Conservation (phyloP, 768 basidiomycete species). For the Mycena vitilis region DNA sequence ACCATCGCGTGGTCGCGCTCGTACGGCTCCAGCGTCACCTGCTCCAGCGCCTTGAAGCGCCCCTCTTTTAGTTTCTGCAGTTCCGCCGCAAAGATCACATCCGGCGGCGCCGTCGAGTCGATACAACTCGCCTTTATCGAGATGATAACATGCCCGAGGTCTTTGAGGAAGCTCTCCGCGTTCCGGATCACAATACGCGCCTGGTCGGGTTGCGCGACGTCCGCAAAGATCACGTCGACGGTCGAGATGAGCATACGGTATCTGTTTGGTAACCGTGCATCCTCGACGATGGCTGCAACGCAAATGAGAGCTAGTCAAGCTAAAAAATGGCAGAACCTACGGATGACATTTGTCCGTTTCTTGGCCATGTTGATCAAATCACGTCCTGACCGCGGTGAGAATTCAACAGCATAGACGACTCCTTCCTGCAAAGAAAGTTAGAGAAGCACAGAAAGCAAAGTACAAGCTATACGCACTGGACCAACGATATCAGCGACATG, state of each 20-base stretch:
- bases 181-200: constrained; percentile 96
- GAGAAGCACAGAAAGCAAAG: constrained; percentile 1
- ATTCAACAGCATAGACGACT: constrained; percentile 97
- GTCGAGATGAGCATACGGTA: constrained; percentile 97
- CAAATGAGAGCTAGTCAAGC: not conserved
- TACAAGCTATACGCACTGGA: constrained; percentile 66
- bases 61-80: constrained; percentile 81
- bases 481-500: constrained; percentile 99
- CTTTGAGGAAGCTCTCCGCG: constrained; percentile 95
- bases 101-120: constrained; percentile 93
- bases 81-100: constrained; percentile 89
- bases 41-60: constrained; percentile 94
- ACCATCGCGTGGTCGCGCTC: constrained; percentile 95
- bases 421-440: constrained; percentile 74
- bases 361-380: constrained; percentile 99
- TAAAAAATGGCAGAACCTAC: constrained; percentile 58
- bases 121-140: constrained; percentile 99
- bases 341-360: constrained; percentile 98
- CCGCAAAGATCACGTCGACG: constrained; percentile 98
- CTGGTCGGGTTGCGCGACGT: constrained; percentile 98
- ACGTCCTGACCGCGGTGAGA: constrained; percentile 95
- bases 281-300: constrained; percentile 89
- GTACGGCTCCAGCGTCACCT: constrained; percentile 94
- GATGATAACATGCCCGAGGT: constrained; percentile 91
- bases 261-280: constrained; percentile 95